Evolutionary conservation across 225 moss, liverwort and hornwort genomes (phyloP).

Genomic region (Bryoerythrophyllum caledonicum): DNA sequence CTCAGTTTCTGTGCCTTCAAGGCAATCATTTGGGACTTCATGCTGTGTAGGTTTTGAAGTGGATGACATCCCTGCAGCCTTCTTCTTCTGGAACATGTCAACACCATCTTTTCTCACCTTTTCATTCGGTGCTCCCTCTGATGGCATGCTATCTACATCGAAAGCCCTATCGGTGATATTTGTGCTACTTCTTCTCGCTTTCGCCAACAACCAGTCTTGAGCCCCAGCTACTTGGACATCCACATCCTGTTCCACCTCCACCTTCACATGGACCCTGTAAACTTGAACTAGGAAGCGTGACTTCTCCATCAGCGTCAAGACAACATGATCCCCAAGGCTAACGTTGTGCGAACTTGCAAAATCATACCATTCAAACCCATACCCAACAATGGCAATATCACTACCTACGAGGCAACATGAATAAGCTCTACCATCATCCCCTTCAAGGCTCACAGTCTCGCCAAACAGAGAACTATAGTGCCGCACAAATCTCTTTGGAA

Average conservation of each 20-base stretch:
- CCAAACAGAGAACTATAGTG: not conserved
- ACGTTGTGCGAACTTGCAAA: conserved; percentile 1
- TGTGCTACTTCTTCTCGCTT: not conserved
- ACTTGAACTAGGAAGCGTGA: conserved; percentile 5
- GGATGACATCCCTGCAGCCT: not conserved
- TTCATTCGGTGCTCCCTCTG: not conserved
- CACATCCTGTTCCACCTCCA: conserved; percentile 7
- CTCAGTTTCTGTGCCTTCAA: not conserved
- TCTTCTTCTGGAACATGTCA: too few relatives aligned
- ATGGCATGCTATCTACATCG: not conserved
- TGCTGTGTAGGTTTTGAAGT: not conserved
- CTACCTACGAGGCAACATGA: not conserved
- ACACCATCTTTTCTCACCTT: too few relatives aligned
- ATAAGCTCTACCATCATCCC: not conserved
- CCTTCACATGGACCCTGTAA: not conserved
- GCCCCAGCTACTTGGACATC: not conserved
- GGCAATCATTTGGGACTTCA: not conserved
- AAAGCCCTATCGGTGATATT: too few relatives aligned
- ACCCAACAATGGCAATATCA: not conserved
- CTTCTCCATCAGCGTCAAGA: not conserved
- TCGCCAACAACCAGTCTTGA: conserved; percentile 6
- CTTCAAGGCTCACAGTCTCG: not conserved
- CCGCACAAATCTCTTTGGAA: conserved; percentile 8
- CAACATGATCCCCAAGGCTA: not conserved
- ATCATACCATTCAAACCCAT: conserved; percentile 2